Evolutionary conservation across 768 basidiomycete genomes (phyloP).

Genomic region (Boletus reticuloceps): DNA sequence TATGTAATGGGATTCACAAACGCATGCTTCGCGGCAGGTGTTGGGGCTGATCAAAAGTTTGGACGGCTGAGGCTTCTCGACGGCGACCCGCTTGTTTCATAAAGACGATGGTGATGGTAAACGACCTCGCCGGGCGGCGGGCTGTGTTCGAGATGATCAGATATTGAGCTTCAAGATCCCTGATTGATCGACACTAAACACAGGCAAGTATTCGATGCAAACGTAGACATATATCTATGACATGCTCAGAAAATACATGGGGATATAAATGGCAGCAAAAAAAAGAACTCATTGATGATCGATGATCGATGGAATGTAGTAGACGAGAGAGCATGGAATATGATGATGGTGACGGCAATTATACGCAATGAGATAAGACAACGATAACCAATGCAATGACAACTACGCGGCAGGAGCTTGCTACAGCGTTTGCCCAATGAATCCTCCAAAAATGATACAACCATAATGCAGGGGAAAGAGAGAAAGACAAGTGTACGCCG

Average conservation of each 20-base stretch:
- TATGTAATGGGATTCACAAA: too few relatives aligned
- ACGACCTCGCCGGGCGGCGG: too few relatives aligned
- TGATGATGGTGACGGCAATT: background rate
- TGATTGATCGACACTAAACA: background rate
- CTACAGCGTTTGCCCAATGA: background rate
- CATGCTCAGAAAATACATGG: background rate
- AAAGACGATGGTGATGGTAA: too few relatives aligned
- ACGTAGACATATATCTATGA: background rate
- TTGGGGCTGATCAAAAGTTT: too few relatives aligned
- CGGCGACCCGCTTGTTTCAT: too few relatives aligned
- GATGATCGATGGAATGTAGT: too few relatives aligned
- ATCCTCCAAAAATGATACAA: slow-evolving; percentile 3
- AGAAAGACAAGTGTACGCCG: background rate
- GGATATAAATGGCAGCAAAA: background rate
- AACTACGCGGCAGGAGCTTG: background rate
- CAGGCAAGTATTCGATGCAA: background rate
- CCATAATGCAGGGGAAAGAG: background rate
- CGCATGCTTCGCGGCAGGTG: too few relatives aligned
- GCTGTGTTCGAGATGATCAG: too few relatives aligned
- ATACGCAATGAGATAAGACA: background rate
- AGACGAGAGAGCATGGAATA: background rate
- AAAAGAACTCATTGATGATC: background rate
- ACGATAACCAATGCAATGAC: background rate
- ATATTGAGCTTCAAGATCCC: too few relatives aligned
- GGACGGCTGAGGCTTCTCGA: too few relatives aligned